phyloP scores from a whole-genome alignment of 1,139 yeast genomes.

The Taiozyma sp. region DNA sequence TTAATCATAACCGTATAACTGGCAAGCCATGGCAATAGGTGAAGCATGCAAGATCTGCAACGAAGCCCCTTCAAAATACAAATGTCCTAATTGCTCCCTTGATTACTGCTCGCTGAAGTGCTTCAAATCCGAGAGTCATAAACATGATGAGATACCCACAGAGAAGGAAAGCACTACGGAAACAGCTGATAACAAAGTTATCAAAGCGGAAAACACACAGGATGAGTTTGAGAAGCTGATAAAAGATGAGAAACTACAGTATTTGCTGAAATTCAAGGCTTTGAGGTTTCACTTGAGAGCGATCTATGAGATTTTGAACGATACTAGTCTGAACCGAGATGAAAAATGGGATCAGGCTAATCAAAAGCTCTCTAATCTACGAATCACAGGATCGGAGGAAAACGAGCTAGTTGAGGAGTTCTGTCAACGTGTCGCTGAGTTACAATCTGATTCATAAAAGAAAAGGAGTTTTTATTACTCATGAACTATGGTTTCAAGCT shows the following conservation, averaged over 20 bases:
- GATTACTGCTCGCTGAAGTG: constrained; percentile 52
- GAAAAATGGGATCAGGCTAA: constrained; percentile 43
- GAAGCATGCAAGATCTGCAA: constrained; percentile 42
- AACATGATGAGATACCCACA: constrained; percentile 20
- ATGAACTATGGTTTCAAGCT: constrained; percentile 8
- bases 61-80: constrained; percentile 41
- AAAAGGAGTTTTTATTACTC: not conserved
- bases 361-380: constrained; percentile 40
- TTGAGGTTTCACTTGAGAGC: constrained; percentile 40
- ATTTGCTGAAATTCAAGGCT: constrained; percentile 38
- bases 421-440: constrained; percentile 19
- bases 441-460: not conserved
- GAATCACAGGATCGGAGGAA: constrained; percentile 47
- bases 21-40: constrained; percentile 1
- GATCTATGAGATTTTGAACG: constrained; percentile 35
- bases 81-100: constrained; percentile 52
- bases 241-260: constrained; percentile 33
- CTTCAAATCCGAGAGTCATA: constrained; percentile 44
- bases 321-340: constrained; percentile 35
- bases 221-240: constrained; percentile 22
- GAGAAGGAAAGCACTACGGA: not conserved
- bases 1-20: too few relatives aligned
- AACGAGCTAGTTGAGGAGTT: constrained; percentile 54
- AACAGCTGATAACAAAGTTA: not conserved
- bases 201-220: not conserved